These are phyloP conservation scores for Beauveria caledonica DNA, from an alignment of 2,329 filamentous ascomycete genomes.

Conservation along the genomic window DNA sequence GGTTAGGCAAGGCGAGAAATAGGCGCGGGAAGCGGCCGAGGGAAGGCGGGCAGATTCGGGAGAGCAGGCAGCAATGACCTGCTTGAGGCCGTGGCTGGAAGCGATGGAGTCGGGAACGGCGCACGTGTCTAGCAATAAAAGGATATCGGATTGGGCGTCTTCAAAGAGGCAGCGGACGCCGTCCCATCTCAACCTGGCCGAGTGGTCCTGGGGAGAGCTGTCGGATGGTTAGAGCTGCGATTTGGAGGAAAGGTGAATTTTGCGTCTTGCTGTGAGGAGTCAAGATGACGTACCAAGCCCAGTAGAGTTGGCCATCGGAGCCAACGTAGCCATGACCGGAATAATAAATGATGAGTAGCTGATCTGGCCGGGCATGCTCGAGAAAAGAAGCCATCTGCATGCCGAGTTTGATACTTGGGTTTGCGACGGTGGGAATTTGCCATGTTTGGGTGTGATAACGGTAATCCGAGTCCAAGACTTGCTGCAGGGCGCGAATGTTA, in stretches of 20 bases:
- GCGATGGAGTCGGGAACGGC: slow-evolving; percentile 43
- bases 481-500: slow-evolving; percentile 47
- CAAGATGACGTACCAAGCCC: slow-evolving; percentile 47
- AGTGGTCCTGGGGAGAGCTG: slow-evolving; percentile 43
- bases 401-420: slow-evolving; percentile 54
- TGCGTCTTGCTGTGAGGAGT: neutral
- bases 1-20: slow-evolving; percentile 50
- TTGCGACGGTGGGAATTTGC: slow-evolving; percentile 51
- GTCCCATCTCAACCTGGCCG: slow-evolving; percentile 56
- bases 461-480: slow-evolving; percentile 51
- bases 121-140: slow-evolving; percentile 56
- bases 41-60: slow-evolving; percentile 27
- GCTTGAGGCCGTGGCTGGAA: slow-evolving; percentile 50
- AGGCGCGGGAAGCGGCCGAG: slow-evolving; percentile 35
- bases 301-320: slow-evolving; percentile 54
- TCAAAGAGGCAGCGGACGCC: slow-evolving; percentile 55
- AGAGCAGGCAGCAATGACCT: slow-evolving; percentile 52
- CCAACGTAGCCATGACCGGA: slow-evolving; percentile 52
- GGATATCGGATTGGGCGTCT: slow-evolving; percentile 54
- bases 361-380: slow-evolving; percentile 47
- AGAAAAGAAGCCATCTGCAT: slow-evolving; percentile 52
- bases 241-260: slow-evolving; percentile 11
- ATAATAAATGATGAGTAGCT: slow-evolving; percentile 58
- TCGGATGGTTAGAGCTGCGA: slow-evolving; percentile 36
- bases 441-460: slow-evolving; percentile 53